Conservation (phyloP, 1,284 basidiomycete species). For the Cutaneotrichosporon sp. region DNA sequence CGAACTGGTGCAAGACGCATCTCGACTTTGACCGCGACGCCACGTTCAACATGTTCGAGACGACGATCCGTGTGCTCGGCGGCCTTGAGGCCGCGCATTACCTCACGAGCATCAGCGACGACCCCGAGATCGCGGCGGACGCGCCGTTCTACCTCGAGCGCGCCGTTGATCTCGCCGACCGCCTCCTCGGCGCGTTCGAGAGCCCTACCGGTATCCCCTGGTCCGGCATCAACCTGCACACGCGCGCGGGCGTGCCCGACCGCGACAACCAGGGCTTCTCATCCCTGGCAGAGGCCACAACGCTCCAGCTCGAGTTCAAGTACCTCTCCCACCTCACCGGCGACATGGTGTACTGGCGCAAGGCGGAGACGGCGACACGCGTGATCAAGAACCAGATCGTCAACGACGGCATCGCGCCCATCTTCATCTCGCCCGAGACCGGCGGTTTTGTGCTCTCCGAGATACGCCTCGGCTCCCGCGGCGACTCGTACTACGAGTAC, state of each 20-base stretch:
- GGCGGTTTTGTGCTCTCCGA: conserved; percentile 73
- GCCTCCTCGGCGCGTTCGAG: conserved; percentile 81
- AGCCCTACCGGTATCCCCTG: conserved; percentile 78
- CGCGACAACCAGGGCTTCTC: conserved; percentile 66
- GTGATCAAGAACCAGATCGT: conserved; percentile 59
- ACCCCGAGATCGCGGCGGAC: conserved; percentile 53
- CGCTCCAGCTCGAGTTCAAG: conserved; percentile 84
- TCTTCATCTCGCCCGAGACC: conserved; percentile 71
- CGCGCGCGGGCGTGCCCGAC: conserved; percentile 66
- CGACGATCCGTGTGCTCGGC: conserved; percentile 77
- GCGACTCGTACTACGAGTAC: conserved; percentile 95
- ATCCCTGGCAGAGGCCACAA: conserved; percentile 81
- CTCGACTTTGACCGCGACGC: conserved; percentile 78
- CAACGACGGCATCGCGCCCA: conserved; percentile 74
- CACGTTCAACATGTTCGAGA: conserved; percentile 89
- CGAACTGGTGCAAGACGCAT: conserved; percentile 71
- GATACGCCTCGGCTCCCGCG: conserved; percentile 87
- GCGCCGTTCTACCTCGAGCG: conserved; percentile 71
- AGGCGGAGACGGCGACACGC: conserved; percentile 67
- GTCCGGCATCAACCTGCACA: conserved; percentile 73
- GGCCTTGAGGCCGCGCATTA: conserved; percentile 82
- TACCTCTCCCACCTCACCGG: conserved; percentile 81
- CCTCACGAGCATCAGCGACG: conserved; percentile 56
- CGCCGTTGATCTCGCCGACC: conserved; percentile 77
- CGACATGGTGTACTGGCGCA: conserved; percentile 76